Evolutionary conservation across 768 basidiomycete species (phyloP).

Genomic region (Lactarius tabidus): DNA sequence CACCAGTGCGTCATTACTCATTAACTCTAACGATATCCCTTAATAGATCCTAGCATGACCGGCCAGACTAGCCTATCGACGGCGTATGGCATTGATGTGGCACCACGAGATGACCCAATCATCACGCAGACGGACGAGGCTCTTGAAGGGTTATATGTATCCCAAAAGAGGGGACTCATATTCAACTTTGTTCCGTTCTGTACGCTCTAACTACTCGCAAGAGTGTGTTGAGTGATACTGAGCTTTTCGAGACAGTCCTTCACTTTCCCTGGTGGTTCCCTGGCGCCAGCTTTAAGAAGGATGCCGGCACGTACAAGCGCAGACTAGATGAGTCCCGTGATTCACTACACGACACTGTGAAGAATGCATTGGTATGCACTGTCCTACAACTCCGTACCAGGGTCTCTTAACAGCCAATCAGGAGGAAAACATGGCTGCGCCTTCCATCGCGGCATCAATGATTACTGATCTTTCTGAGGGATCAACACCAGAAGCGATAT

Average conservation of each 20-base stretch:
- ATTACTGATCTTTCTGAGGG: not conserved
- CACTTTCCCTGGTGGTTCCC: conserved; percentile 32
- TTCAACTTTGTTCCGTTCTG: conserved; percentile 41
- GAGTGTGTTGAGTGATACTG: not conserved
- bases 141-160: conserved; percentile 32
- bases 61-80: conserved; percentile 38
- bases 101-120: conserved; percentile 41
- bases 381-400: not conserved
- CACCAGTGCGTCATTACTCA: conserved; percentile 35
- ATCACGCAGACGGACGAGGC: conserved; percentile 41
- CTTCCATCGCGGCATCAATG: not conserved
- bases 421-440: not conserved
- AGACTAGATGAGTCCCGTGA: conserved; percentile 29
- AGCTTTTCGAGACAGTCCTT: conserved; percentile 21
- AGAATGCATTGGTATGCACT: conserved; percentile 25
- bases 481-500: conserved; percentile 7
- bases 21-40: not conserved
- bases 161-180: conserved; percentile 40
- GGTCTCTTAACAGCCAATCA: not conserved
- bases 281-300: conserved; percentile 29
- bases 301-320: conserved; percentile 23
- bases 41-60: conserved; percentile 18
- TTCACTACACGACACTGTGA: not conserved
- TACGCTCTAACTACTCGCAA: conserved; percentile 19
- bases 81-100: conserved; percentile 44